Evolutionary conservation across 148 eudicot genomes (phyloP), one percentile per base, ranked within the genome.

Genomic region (Heliosperma pusillum): DNA sequence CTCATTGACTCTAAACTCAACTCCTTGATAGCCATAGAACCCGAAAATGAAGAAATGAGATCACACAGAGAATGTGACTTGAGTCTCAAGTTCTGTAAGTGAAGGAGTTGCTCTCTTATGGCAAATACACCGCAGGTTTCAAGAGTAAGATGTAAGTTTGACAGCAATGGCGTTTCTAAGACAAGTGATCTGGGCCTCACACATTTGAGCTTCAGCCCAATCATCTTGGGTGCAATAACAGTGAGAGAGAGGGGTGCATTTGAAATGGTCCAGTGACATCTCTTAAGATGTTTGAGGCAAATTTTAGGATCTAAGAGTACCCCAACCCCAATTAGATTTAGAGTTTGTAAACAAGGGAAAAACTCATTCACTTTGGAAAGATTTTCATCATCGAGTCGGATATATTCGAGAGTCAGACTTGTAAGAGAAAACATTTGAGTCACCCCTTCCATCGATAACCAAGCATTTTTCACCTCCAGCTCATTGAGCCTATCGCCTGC

Each of bases 321-420:
- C 69, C 95, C 95, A 65, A 90, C 90, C 3, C 92, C 92, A 5
- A 90, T 81, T 70, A 90, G 78, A 42, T 90, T 90, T 61, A 90
- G 86, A 72, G 72, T 82, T 72, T 77, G 83, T 61, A 90, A 78
- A 42, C 52, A 76, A 13, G 88, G 92, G 84, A 88, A 88, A 72
- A 83, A 87, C 16, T 82, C 77, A 19, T 87, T 88, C 56, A 90
- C 68, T 83, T 64, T 87, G 53, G 69, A 65, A 26, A 90, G 82
- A 71, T 90, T 78, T 73, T 86, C 90, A 69, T 90, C 95, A 70
- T 90, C 95, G 19, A 90, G 77, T 75, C 89, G 84, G 69, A 88
- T 74, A 77, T 73, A 87, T 79, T 88, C 92, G 29, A 90, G 92
- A 1, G 90, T 88, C 75, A 90, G 83, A 36, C 76, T 81, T 20